Conservation (phyloP, 2,329 filamentous ascomycete genomes). For the Trichoderma afroharzianum region DNA sequence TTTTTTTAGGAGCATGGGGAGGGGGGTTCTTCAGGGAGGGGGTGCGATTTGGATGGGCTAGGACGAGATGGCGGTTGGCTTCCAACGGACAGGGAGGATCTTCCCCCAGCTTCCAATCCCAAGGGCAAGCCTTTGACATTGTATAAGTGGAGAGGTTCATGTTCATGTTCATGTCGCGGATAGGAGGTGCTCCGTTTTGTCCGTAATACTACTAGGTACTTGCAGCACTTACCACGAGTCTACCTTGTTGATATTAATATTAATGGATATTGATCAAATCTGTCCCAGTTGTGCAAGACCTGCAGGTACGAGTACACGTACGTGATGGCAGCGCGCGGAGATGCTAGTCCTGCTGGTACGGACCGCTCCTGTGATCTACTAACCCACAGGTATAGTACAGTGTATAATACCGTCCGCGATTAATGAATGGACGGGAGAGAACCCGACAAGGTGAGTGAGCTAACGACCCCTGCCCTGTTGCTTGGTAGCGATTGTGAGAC, state of each 20-base stretch:
- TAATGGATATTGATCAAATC: neutral
- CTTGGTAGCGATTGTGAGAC: neutral
- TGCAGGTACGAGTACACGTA: neutral
- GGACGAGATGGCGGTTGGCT: slow-evolving; percentile 8
- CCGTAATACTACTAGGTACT: neutral
- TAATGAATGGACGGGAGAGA: neutral
- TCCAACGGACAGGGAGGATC: neutral
- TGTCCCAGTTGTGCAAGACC: neutral
- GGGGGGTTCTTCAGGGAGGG: neutral
- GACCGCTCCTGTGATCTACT: neutral
- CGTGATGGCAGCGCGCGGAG: neutral
- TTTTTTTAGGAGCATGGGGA: neutral
- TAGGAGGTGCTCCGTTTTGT: neutral
- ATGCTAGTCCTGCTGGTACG: neutral
- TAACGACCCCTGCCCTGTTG: neutral
- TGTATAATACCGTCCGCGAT: neutral
- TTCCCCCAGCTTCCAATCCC: neutral
- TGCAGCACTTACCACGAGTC: neutral
- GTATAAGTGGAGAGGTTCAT: neutral
- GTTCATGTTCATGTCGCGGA: neutral
- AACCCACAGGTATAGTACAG: neutral
- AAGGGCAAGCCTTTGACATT: neutral
- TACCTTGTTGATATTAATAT: neutral
- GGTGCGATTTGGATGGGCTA: neutral
- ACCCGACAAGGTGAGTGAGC: neutral